Conservation (phyloP, 306 rosid genomes). For the Cucumis sativus region DNA sequence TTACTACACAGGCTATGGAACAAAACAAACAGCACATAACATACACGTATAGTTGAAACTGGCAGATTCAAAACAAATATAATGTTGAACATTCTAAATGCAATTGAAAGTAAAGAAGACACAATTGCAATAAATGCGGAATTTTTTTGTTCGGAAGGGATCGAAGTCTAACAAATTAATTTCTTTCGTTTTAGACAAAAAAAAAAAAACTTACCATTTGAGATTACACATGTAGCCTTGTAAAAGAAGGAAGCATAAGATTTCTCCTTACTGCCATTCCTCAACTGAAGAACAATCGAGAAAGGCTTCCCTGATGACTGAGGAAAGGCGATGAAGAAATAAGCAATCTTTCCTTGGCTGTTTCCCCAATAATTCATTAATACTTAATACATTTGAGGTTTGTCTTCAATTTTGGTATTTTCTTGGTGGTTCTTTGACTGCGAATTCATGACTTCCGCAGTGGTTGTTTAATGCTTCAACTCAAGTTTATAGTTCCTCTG, state of each 20-base stretch:
- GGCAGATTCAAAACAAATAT: not conserved
- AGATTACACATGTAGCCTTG: not conserved
- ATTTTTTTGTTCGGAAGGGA: not conserved
- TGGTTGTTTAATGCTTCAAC: not conserved
- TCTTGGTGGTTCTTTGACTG: not conserved
- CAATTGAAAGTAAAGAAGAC: not conserved
- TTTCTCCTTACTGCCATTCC: not conserved
- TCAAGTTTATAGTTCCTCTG: not conserved
- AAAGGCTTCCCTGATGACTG: constrained; percentile 1
- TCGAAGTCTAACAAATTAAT: not conserved
- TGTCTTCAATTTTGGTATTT: not conserved
- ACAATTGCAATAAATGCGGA: not conserved
- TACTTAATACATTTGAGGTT: not conserved
- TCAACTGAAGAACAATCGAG: not conserved
- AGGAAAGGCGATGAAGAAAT: not conserved
- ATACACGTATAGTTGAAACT: not conserved
- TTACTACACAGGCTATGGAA: not conserved
- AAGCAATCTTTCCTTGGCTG: not conserved
- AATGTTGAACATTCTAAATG: not conserved
- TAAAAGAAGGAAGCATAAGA: not conserved
- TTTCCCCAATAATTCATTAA: not conserved
- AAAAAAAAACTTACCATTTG: not conserved
- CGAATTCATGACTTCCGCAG: not conserved
- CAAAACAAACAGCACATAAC: not conserved
- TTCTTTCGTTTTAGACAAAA: not conserved